Conservation (phyloP, 2,329 filamentous ascomycete genomes). For the Endocalyx cinctus region DNA sequence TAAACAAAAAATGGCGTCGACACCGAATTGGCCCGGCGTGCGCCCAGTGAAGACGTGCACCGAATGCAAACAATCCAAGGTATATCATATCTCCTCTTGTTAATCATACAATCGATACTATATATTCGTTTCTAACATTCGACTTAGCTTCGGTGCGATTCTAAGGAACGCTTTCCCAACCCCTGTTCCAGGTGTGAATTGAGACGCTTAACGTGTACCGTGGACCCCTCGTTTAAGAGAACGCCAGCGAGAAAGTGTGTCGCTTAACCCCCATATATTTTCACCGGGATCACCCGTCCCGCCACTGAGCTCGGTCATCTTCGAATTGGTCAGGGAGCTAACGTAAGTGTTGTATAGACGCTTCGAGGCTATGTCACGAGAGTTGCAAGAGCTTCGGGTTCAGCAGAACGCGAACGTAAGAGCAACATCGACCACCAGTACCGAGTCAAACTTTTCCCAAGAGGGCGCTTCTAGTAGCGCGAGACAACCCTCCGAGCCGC, state of each 20-base stretch:
- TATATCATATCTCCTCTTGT: slow-evolving; percentile 8
- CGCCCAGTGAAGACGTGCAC: slow-evolving; percentile 25
- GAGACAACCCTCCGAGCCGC: slow-evolving; percentile 8
- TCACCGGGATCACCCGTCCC: no score
- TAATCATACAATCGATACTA: slow-evolving; percentile 7
- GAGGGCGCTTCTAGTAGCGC: slow-evolving; percentile 9
- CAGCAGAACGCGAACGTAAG: slow-evolving; percentile 13
- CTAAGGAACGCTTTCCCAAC: slow-evolving; percentile 26
- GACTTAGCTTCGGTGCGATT: slow-evolving; percentile 28
- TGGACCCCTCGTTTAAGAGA: slow-evolving; percentile 27
- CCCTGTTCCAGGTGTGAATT: slow-evolving; percentile 25
- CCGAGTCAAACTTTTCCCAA: slow-evolving; percentile 17
- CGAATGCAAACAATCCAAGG: slow-evolving; percentile 28
- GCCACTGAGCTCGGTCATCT: no score
- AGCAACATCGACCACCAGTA: slow-evolving; percentile 16
- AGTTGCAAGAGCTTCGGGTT: slow-evolving; percentile 26
- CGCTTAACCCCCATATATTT: background rate
- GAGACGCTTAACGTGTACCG: slow-evolving; percentile 22
- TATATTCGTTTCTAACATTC: no score
- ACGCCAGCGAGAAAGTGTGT: slow-evolving; percentile 27
- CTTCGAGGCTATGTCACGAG: slow-evolving; percentile 28
- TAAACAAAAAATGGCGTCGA: no score
- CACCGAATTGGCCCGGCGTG: slow-evolving; percentile 23
- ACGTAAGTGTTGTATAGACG: slow-evolving; percentile 20
- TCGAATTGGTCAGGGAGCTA: no score